phyloP scores from a whole-genome alignment of 73 alveolate species.

The Symbiodinium natans region DNA sequence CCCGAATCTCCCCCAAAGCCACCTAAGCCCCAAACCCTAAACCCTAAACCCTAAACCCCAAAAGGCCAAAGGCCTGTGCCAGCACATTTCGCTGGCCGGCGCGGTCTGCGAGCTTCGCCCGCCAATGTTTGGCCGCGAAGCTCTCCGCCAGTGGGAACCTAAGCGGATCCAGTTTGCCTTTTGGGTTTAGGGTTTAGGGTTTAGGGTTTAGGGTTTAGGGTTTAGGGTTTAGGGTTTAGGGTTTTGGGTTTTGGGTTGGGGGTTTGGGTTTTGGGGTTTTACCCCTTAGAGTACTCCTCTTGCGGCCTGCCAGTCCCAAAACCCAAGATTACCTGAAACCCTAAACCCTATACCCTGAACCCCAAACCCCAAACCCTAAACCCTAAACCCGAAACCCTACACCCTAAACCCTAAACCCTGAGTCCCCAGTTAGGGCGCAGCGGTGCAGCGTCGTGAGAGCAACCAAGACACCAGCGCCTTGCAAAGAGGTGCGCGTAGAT shows the following conservation, averaged over 20 bases:
- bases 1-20: too few relatives aligned
- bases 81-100: slow-evolving; percentile 74
- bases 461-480: slow-evolving; percentile 37
- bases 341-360: too few relatives aligned
- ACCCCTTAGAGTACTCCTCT: not conserved
- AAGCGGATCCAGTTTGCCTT: too few relatives aligned
- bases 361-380: too few relatives aligned
- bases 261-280: not conserved
- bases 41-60: too few relatives aligned
- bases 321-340: not conserved
- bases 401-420: not conserved
- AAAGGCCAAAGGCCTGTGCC: too few relatives aligned
- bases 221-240: not conserved
- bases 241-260: not conserved
- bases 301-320: not conserved
- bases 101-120: not conserved
- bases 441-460: not conserved
- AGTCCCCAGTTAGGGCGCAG: not conserved
- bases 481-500: slow-evolving; percentile 72
- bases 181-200: too few relatives aligned
- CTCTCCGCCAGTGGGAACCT: slow-evolving; percentile 61
- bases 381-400: too few relatives aligned
- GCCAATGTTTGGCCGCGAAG: slow-evolving; percentile 53
- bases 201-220: not conserved
- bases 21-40: too few relatives aligned